Base-by-base conservation (phyloP, 1,139 yeast genomes). In the Trichomonascaceae sp. region DNA sequence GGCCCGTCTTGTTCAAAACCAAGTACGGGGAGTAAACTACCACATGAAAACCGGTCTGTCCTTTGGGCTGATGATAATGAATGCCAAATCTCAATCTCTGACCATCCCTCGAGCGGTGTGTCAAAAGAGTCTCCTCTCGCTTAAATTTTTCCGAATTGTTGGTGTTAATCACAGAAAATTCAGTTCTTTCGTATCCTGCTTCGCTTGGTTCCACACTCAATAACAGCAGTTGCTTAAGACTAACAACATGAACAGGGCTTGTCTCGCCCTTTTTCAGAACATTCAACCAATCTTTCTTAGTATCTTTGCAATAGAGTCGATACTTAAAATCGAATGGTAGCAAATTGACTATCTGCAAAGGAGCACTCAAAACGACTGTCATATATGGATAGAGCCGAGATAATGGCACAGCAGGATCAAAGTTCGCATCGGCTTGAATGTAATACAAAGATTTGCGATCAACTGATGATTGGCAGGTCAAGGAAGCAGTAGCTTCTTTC, bases 21-120 rank as follows among this genome's bases (percentile, higher is more conserved):
- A 93, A 77, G 64, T 93, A 93, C 0, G 98, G 98, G 0, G 96
- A 75, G 66, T 82, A 90, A 15, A 93, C 76, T n/a, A 82, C 81
- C 1, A 90, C 79, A 43, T 64, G 60, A 49, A 58, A 58, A 9
- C 67, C 67, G 32, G 57, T 51, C 6, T 61, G 61, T 7, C 57
- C 58, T 24, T 53, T 53, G 13, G 57, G 54, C 51, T 58, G 59
- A 38, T 81, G 81, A 65, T 90, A 93, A 58, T 83, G 84, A 5
- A 93, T 74, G 38, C 78, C 77, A 47, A 93, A 73, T 53, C 79
- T 79, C 54, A 93, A 72, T 19, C 75, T 68, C 63, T 88, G 96
- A 0, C 91, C 95, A 62, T 82, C 84, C 8, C 74, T 77, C 9
- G 45, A 53, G 3, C 65, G 61, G 20, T 67, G 62, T 4, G 68